Conservation (phyloP, 163 green algal genomes). For the Coccomyxa subellipsoidea region DNA sequence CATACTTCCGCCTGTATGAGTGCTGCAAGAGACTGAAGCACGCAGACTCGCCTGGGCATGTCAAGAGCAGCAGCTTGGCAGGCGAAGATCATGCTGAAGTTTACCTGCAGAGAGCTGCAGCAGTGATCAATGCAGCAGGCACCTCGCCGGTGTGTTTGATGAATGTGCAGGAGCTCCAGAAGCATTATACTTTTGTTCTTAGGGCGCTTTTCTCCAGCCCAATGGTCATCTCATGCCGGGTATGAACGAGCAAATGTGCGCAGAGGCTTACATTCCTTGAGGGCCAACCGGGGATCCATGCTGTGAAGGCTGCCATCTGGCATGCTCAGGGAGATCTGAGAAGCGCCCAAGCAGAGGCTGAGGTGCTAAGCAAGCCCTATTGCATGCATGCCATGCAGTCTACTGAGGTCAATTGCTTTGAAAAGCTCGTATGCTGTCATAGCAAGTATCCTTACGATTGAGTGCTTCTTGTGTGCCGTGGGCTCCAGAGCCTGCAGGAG, state of each 20-base stretch:
- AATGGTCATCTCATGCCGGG: too few relatives aligned
- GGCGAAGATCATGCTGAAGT: not conserved
- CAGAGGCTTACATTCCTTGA: slow-evolving; percentile 1
- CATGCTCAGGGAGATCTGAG: not conserved
- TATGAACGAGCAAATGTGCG: too few relatives aligned
- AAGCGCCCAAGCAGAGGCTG: not conserved
- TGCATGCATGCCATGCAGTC: too few relatives aligned
- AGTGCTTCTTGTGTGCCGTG: too few relatives aligned
- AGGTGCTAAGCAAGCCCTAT: not conserved
- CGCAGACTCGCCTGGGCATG: too few relatives aligned
- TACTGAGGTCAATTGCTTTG: too few relatives aligned
- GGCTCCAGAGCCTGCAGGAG: not conserved
- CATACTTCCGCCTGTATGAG: slow-evolving; percentile 2
- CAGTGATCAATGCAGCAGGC: not conserved
- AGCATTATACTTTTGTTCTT: too few relatives aligned
- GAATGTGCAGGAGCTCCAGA: too few relatives aligned
- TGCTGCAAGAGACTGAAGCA: not conserved
- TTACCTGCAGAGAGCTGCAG: not conserved
- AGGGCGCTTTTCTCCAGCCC: too few relatives aligned
- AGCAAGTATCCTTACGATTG: too few relatives aligned
- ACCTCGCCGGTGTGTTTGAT: not conserved
- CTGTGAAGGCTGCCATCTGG: not conserved
- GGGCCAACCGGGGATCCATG: not conserved
- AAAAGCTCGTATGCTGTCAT: too few relatives aligned
- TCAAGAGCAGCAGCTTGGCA: not conserved